These are phyloP conservation scores for Fusarium sp. DNA, from an alignment of 2,329 filamentous ascomycete genomes.

Conservation along the genomic window DNA sequence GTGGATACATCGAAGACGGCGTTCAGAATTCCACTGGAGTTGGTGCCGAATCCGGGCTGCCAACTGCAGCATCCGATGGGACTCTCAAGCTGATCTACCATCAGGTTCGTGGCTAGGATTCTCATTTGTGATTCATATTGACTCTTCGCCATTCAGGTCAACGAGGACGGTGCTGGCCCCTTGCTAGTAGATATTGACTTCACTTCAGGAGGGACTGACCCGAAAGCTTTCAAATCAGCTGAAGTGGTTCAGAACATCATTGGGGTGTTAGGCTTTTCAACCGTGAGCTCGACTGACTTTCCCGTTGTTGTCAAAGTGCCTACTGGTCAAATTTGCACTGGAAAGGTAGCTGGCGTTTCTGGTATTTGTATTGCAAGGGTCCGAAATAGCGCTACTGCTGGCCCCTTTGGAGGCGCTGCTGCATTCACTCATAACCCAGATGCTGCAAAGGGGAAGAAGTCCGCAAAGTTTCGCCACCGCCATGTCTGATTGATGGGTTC, in stretches of 20 bases:
- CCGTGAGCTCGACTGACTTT: slow-evolving; percentile 5
- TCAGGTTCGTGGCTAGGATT: neutral
- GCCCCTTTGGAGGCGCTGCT: neutral
- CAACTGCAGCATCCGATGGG: neutral
- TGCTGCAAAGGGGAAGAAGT: neutral
- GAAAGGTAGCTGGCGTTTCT: slow-evolving; percentile 4
- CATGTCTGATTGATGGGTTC: neutral
- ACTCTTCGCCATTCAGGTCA: neutral
- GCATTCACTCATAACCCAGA: neutral
- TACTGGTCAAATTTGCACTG: neutral
- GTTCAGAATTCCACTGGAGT: neutral
- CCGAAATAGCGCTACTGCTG: slow-evolving; percentile 13
- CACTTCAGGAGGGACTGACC: slow-evolving; percentile 3
- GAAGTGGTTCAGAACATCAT: slow-evolving; percentile 1
- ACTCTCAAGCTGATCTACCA: slow-evolving; percentile 14
- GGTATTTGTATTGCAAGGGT: slow-evolving; percentile 5
- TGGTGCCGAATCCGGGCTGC: neutral
- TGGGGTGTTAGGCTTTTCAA: slow-evolving; percentile 5
- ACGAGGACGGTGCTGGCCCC: slow-evolving; percentile 6
- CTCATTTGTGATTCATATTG: neutral
- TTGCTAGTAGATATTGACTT: slow-evolving; percentile 1
- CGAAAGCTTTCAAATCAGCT: slow-evolving; percentile 1
- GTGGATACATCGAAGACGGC: slow-evolving; percentile 3
- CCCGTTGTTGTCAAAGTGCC: slow-evolving; percentile 2
- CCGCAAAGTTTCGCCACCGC: slow-evolving; percentile 5